Percentiles rank a stretch among this genome's conserved stretches.
phyloP scores from a whole-genome alignment of 371 early-diverging fungal genomes.

The Blastocladiella emersonii region DNA sequence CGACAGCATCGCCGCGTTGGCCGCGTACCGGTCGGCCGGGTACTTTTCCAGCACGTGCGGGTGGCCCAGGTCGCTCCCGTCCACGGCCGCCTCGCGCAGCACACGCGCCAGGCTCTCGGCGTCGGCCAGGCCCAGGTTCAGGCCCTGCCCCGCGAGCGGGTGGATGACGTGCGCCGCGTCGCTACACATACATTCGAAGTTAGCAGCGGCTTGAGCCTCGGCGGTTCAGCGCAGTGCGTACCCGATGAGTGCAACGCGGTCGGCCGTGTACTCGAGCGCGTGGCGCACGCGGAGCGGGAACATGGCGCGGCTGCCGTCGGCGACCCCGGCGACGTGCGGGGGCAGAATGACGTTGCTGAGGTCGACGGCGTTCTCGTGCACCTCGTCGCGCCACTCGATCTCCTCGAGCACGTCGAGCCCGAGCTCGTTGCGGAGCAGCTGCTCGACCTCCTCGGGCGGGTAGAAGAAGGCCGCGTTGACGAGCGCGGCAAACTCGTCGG shows the following conservation, averaged over 20 bases:
- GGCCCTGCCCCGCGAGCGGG: conserved; percentile 92
- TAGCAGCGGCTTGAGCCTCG: not conserved
- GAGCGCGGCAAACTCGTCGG: conserved; percentile 42
- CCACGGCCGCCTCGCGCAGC: conserved; percentile 41
- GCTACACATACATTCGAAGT: conserved; percentile 21
- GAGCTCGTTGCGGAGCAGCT: conserved; percentile 16
- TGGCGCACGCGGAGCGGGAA: conserved; percentile 78
- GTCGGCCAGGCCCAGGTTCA: conserved; percentile 85
- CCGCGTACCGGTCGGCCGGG: conserved; percentile 55
- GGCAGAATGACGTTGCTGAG: conserved; percentile 19
- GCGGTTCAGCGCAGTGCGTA: conserved; percentile 13
- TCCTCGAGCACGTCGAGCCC: conserved; percentile 41
- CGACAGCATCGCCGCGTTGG: conserved; percentile 70
- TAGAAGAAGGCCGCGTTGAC: conserved; percentile 73
- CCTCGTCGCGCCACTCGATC: conserved; percentile 46
- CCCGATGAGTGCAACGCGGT: conserved; percentile 81
- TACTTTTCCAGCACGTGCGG: conserved; percentile 50
- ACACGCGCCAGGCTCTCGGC: conserved; percentile 49
- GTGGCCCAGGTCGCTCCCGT: conserved; percentile 68
- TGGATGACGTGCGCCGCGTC: conserved; percentile 96
- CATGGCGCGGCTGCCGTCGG: conserved; percentile 52
- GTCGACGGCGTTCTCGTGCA: conserved; percentile 8
- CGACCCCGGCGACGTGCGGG: conserved; percentile 47
- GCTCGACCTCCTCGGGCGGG: conserved; percentile 50
- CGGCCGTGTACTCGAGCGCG: conserved; percentile 51